Evolutionary conservation across 257 asterid genomes (phyloP).

Genomic region (Nicotiana paniculata): DNA sequence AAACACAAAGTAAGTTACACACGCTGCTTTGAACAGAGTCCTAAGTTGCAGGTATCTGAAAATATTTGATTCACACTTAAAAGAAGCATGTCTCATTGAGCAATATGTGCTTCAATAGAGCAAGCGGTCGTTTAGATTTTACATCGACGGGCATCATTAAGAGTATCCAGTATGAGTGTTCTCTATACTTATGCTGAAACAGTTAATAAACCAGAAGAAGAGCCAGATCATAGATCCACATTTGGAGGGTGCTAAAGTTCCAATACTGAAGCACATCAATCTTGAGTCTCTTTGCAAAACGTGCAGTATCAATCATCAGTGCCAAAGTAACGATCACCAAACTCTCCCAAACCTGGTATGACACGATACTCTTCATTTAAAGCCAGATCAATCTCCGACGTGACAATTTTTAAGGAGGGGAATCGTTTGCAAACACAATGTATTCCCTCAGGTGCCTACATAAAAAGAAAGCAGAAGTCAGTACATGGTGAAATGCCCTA

Average conservation of each 20-base stretch:
- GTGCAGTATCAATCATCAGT: slow-evolving; percentile 50
- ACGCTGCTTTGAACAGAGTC: neutral
- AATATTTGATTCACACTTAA: neutral
- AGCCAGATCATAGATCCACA: neutral
- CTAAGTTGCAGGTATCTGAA: neutral
- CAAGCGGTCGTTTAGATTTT: neutral
- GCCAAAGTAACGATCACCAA: slow-evolving; percentile 98
- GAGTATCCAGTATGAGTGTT: neutral
- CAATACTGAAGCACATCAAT: slow-evolving; percentile 17
- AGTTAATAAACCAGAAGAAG: neutral
- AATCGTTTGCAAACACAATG: slow-evolving; percentile 83
- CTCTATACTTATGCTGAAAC: slow-evolving; percentile 4
- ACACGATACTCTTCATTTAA: slow-evolving; percentile 67
- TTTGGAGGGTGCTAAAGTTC: slow-evolving; percentile 13
- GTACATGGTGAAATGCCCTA: neutral
- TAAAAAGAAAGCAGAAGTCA: neutral
- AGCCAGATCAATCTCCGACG: slow-evolving; percentile 80
- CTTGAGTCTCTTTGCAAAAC: slow-evolving; percentile 3
- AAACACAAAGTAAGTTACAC: neutral
- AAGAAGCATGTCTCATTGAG: neutral
- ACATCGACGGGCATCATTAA: neutral
- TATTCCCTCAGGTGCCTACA: slow-evolving; percentile 94
- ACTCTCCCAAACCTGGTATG: slow-evolving; percentile 93
- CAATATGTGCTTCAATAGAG: slow-evolving; percentile 1
- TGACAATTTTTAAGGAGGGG: slow-evolving; percentile 81